These are phyloP conservation scores for Acidiella bohemica DNA, from an alignment of 495 filamentous ascomycete genomes.

Conservation along the genomic window DNA sequence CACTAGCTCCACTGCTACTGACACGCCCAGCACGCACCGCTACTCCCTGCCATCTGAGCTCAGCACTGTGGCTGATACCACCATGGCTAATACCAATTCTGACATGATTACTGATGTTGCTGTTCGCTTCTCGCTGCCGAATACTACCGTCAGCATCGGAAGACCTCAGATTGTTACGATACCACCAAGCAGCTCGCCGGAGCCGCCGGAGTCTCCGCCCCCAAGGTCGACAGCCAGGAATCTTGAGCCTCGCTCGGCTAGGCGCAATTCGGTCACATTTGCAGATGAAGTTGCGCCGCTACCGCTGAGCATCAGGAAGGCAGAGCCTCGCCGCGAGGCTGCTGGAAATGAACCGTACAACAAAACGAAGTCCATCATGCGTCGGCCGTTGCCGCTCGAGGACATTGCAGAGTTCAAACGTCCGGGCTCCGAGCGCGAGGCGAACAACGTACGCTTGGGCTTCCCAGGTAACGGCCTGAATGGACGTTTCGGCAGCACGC, in stretches of 20 bases:
- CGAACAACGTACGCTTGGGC: constrained; percentile 17
- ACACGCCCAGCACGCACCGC: constrained; percentile 13
- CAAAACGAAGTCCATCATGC: constrained; percentile 12
- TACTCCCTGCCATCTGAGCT: constrained; percentile 17
- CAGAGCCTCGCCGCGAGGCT: constrained; percentile 1
- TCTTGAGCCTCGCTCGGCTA: constrained; percentile 1
- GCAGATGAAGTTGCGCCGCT: constrained; percentile 16
- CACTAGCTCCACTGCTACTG: constrained; percentile 1
- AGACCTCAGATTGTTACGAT: constrained; percentile 19
- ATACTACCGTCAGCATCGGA: constrained; percentile 17
- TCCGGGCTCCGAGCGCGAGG: background rate
- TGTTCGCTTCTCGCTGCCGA: constrained; percentile 21
- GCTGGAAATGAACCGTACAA: background rate
- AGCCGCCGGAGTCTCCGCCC: constrained; percentile 6
- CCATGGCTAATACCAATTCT: constrained; percentile 15
- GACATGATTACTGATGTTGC: constrained; percentile 20
- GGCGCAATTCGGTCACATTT: constrained; percentile 15
- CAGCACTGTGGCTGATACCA: constrained; percentile 13
- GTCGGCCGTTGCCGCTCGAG: constrained; percentile 7
- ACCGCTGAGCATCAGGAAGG: constrained; percentile 15
- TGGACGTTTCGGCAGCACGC: constrained; percentile 15
- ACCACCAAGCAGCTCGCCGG: constrained; percentile 16
- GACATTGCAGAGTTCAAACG: constrained; percentile 8
- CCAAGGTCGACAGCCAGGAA: background rate
- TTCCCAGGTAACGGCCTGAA: constrained; percentile 13